Evolutionary conservation across 306 rosid genomes (phyloP).

Genomic region (Canavalia ensiformis): DNA sequence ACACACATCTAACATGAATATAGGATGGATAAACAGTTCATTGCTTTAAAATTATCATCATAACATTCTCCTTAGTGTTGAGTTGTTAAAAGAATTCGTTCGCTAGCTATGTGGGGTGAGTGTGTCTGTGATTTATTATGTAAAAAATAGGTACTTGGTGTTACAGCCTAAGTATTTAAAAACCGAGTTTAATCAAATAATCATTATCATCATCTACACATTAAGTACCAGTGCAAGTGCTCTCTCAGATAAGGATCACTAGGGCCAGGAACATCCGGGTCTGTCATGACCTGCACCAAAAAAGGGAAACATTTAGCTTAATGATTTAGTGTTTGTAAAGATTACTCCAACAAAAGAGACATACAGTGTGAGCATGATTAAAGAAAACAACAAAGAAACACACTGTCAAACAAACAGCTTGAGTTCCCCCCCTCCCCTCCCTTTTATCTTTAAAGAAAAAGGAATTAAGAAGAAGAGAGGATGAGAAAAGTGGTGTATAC

Average conservation of each 20-base stretch:
- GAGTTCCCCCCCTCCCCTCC: background rate
- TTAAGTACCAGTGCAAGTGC: conserved; percentile 85
- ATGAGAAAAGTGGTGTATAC: conserved; percentile 38
- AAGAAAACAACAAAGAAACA: conserved; percentile 20
- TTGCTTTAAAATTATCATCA: background rate
- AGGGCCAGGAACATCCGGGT: conserved; percentile 97
- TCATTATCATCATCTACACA: background rate
- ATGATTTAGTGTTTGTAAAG: background rate
- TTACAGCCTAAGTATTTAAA: background rate
- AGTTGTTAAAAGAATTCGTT: background rate
- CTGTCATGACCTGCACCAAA: conserved; percentile 79
- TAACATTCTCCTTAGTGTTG: background rate
- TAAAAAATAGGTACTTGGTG: background rate
- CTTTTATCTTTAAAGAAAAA: background rate
- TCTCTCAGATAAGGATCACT: conserved; percentile 95
- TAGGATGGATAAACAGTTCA: background rate
- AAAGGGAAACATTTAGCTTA: conserved; percentile 36
- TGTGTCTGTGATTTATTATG: background rate
- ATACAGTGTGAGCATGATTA: background rate
- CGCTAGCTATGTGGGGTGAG: background rate
- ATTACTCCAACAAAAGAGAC: conserved; percentile 26
- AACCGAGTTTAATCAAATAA: background rate
- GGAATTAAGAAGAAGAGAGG: background rate
- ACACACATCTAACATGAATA: background rate
- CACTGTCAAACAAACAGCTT: conserved; percentile 28